Percentiles rank a stretch among this genome's conserved stretches.
Conservation (phyloP, 2,329 filamentous ascomycete genomes). For the Diaporthe sp. region DNA sequence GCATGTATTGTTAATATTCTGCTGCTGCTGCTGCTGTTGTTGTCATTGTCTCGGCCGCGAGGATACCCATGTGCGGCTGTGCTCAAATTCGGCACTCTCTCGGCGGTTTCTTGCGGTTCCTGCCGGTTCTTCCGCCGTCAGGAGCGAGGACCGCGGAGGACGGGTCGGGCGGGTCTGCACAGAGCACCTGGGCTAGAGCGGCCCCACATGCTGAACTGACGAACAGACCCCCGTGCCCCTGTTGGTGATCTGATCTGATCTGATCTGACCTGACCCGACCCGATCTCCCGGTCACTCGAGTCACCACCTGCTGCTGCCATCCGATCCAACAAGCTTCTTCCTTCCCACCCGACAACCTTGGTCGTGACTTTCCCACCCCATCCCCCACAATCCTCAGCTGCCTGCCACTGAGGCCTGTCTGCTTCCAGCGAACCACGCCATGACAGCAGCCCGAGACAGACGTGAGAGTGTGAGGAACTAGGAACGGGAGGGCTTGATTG, state of each 20-base stretch:
- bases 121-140: too few species aligned
- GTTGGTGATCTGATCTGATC: slow-evolving; percentile 25
- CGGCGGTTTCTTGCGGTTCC: not conserved
- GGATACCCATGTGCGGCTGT: not conserved
- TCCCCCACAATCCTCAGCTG: not conserved
- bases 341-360: not conserved
- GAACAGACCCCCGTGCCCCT: not conserved
- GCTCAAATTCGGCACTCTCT: not conserved
- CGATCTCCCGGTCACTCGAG: slow-evolving; percentile 6
- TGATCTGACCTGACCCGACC: slow-evolving; percentile 15
- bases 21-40: not conserved
- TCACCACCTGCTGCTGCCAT: slow-evolving; percentile 9
- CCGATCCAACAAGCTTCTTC: slow-evolving; percentile 18
- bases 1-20: not conserved
- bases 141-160: too few species aligned
- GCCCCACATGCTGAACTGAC: not conserved
- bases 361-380: not conserved
- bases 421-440: not conserved
- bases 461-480: slow-evolving; percentile 15
- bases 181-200: not conserved
- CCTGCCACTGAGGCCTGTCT: not conserved
- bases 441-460: slow-evolving; percentile 4
- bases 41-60: not conserved
- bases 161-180: not conserved
- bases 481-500: slow-evolving; percentile 10